Evolutionary conservation across 768 basidiomycete genomes (phyloP), one percentile per base, ranked within the genome.

Genomic region (Agaricus subrufescens): DNA sequence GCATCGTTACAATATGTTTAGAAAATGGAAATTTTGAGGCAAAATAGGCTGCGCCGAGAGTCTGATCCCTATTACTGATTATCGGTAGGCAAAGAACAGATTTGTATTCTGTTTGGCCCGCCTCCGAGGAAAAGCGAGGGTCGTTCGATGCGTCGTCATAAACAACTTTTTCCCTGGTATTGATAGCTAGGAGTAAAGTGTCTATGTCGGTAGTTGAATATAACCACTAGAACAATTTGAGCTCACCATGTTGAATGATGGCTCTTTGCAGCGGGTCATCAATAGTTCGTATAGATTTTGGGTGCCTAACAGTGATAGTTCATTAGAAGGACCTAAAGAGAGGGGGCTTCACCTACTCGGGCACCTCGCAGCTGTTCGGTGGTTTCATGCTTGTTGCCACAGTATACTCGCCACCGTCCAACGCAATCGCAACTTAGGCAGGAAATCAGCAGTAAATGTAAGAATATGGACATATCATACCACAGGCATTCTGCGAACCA

Each of bases 21-120:
- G 83, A 79, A 64, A 88, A 88, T 0, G 84, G 72, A 60, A 84
- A 82, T 71, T 78, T 83, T 2, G 85, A 85, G 5, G 84, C 82
- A 37, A 87, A 71, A 61, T 85, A 89, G 37, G 86, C 75, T 23
- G 82, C 84, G 23, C 86, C 86, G 65, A 87, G 87, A 2, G 86
- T 88, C 65, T 89, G 86, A 7, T 85, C 85, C 26, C 86, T 80
- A 61, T 88, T 88, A 64, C 86, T 84, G 66, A 86, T 84, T 48
- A 88, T 86, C 0, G 86, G 86, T 6, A 87, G 69, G 65, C 86
- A 88, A 27, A 88, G 75, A 12, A 86, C 81, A 26, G 84, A 84
- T 42, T 82, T 76, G 63, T 84, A 75, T 7, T 67, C 65, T 15
- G 83, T 83, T 63, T 86, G 84, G 27, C 76, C 77, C 14, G 85